Evolutionary conservation across 257 asterid genomes (phyloP).

Genomic region (Solanum chmielewskii): DNA sequence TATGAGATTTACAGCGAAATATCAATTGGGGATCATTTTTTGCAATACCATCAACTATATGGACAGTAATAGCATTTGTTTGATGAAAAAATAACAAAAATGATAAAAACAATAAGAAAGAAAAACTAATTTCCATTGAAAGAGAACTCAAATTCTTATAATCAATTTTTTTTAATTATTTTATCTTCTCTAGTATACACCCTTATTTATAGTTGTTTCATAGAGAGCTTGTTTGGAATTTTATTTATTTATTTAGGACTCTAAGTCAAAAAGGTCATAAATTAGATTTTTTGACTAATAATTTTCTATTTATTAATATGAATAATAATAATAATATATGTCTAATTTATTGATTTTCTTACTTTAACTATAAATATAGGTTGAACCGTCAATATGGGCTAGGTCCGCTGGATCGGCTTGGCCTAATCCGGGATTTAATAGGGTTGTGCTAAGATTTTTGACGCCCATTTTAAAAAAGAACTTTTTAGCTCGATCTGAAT

Average conservation of each 20-base stretch:
- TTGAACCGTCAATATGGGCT: too few relatives aligned
- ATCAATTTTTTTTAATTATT: not conserved
- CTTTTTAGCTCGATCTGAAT: too few relatives aligned
- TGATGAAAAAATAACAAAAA: not conserved
- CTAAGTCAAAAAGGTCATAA: not conserved
- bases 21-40: not conserved
- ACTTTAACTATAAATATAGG: too few relatives aligned
- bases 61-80: not conserved
- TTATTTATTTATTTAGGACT: too few relatives aligned
- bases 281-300: not conserved
- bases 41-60: not conserved
- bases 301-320: too few relatives aligned
- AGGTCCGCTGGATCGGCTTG: too few relatives aligned
- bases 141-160: not conserved
- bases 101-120: not conserved
- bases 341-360: not conserved
- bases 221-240: not conserved
- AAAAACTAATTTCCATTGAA: not conserved
- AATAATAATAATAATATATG: not conserved
- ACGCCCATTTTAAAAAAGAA: too few relatives aligned
- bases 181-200: not conserved
- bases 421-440: too few relatives aligned
- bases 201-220: not conserved
- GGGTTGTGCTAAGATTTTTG: too few relatives aligned
- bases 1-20: not conserved